Conservation (phyloP, 1,139 yeast genomes). For the Hansenula anomala region DNA sequence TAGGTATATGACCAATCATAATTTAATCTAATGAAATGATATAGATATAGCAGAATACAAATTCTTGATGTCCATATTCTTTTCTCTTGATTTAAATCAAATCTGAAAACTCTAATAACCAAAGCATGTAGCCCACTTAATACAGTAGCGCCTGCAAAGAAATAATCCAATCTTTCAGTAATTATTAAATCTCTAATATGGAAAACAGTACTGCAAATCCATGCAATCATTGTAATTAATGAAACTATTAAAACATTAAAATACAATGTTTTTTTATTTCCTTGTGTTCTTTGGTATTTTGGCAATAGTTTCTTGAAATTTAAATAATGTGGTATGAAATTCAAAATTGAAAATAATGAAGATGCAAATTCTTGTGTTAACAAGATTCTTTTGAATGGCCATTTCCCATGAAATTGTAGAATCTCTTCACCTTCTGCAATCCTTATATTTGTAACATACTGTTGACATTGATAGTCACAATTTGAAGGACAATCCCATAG, state of each 20-base stretch:
- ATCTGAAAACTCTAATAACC: constrained; percentile 48
- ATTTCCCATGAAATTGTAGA: constrained; percentile 91
- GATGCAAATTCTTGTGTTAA: constrained; percentile 86
- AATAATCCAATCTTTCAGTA: constrained; percentile 87
- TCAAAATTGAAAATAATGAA: constrained; percentile 75
- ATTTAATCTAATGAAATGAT: constrained; percentile 65
- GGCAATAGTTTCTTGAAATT: constrained; percentile 43
- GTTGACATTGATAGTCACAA: constrained; percentile 92
- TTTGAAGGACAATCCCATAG: constrained; percentile 79
- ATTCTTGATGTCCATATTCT: constrained; percentile 30
- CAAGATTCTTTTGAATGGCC: constrained; percentile 79
- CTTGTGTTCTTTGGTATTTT: constrained; percentile 10
- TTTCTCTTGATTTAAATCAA: constrained; percentile 39
- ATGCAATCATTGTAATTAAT: constrained; percentile 73
- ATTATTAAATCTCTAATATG: constrained; percentile 77
- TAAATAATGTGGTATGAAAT: constrained; percentile 66
- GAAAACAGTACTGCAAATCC: constrained; percentile 82
- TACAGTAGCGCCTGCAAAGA: constrained; percentile 88
- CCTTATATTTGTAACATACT: constrained; percentile 57
- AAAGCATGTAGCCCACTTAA: constrained; percentile 72
- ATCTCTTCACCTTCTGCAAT: constrained; percentile 42
- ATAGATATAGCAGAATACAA: constrained; percentile 47
- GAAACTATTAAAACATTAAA: constrained; percentile 43
- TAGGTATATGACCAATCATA: constrained; percentile 87
- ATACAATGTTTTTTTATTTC: constrained; percentile 28